Base-by-base conservation (phyloP, 495 filamentous ascomycete genomes). In the Penicillium paxilli region DNA sequence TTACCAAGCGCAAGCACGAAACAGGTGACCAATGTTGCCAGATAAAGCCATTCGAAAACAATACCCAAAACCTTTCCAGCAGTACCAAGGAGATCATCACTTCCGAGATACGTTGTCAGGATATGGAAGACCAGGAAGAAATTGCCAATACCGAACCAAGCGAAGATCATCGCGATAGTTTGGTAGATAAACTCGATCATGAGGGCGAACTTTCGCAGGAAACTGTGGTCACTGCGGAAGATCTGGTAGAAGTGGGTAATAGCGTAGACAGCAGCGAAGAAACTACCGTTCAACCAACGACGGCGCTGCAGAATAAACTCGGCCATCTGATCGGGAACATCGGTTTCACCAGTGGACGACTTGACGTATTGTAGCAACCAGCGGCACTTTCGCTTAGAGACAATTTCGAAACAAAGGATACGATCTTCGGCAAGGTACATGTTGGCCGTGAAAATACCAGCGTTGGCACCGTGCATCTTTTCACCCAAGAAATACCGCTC, bases 381-480 rank as follows among this genome's bases (percentile, higher is more conserved):
- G 72, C 89, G 85, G 67, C 91, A 96, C 65, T 96, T 96, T 49
- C 95, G 85, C 74, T 99, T 99, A 19, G 92, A 87, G 44, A 99
- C 95, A 37, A 99, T 88, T 73, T 99, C 95, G 75, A 97, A 99
- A 71, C 95, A 99, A 30, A 99, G 84, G 63, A 99, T 99, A 75
- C 95, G 90, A 83, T 99, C 95, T 70, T 99, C 95, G 35, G 95
- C 95, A 52, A 99, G 83, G 66, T 99, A 99, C 95, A 99, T 99
- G 70, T 99, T 99, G 57, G 95, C 92, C 9, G 91, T 96, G 78
- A 99, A 98, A 60, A 98, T 95, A 68, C 92, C 95, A 4, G 95
- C 95, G 59, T 94, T 92, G 33, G 86, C 82, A 66, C 94, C 95
- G 67, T 99, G 94, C 80, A 99, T 89, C 73, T 93, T 98, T 73